Evolutionary conservation across 495 filamentous ascomycete species (phyloP), one percentile per base, ranked within the genome.

Genomic region (Xylaria castorea): DNA sequence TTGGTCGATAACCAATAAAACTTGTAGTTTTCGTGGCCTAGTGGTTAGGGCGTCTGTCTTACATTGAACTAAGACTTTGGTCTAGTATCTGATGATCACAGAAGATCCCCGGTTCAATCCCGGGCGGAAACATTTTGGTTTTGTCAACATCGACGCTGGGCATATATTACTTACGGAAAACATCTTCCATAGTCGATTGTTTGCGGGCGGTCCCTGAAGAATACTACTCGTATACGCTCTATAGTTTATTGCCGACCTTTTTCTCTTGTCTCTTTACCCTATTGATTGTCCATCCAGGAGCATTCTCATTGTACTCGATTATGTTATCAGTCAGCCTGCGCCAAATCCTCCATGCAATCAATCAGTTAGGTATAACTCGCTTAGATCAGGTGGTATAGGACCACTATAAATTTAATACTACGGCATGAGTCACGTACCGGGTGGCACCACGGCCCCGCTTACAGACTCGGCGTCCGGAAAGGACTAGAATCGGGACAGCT

Each of bases 91-190:
- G 36, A 38, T 20, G 57, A 53, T 64, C 70, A 66, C 70, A 66
- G 50, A 64, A 71, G 70, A 71, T 71, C 70, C 61, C 70, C 70
- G 70, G 70, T 71, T 71, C 70, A 20, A 71, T 66, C 70, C 70
- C 70, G 70, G 70, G 61, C 70, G 50, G 51, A 38, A 60, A 66
- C 70, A 71, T 18, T 25, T 66, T 58, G 7, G 9, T 42, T 50
- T 50, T n/a, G 18, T 1, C 20, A 18, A 5, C 5, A 48, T 48
- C 11, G n/a, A 12, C 40, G 8, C 40, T 42, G 2, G 34, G 34
- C 3, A 7, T 6, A 36, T 36, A 7, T 5, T n/a, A n/a, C n/a
- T n/a, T n/a, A n/a, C n/a, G n/a, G n/a, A n/a, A n/a, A n/a, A n/a
- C n/a, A n/a, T n/a, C n/a, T n/a, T n/a, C n/a, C n/a, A n/a, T n/a